Conservation (phyloP, 2,329 filamentous ascomycete species). For the Fusarium armeniacum region DNA sequence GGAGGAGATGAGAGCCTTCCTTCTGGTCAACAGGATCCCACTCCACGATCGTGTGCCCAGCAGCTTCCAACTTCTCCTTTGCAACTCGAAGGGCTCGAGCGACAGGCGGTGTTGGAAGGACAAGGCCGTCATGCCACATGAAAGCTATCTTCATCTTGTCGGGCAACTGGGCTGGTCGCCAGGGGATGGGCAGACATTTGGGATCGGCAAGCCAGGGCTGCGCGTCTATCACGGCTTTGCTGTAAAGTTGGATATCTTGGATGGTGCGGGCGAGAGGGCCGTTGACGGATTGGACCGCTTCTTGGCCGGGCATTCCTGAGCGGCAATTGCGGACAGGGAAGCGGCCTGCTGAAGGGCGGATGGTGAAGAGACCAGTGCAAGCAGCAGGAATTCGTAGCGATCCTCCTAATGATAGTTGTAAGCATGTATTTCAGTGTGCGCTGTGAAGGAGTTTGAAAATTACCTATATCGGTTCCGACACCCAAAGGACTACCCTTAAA, state of each 20-base stretch:
- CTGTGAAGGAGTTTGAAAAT: not conserved
- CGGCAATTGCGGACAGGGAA: slow-evolving; percentile 68
- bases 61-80: slow-evolving; percentile 58
- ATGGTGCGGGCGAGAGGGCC: slow-evolving; percentile 72
- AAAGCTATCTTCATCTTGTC: slow-evolving; percentile 69
- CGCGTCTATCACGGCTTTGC: slow-evolving; percentile 63
- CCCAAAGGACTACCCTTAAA: slow-evolving; percentile 72
- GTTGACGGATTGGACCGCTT: slow-evolving; percentile 74
- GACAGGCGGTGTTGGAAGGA: slow-evolving; percentile 76
- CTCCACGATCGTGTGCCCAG: slow-evolving; percentile 67
- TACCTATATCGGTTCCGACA: slow-evolving; percentile 73
- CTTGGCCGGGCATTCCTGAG: slow-evolving; percentile 74
- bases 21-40: slow-evolving; percentile 62
- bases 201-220: slow-evolving; percentile 71
- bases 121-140: slow-evolving; percentile 74
- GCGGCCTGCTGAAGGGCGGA: slow-evolving; percentile 69
- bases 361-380: slow-evolving; percentile 69
- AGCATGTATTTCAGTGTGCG: not conserved
- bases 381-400: slow-evolving; percentile 68
- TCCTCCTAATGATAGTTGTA: slow-evolving; percentile 56
- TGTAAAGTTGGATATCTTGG: slow-evolving; percentile 68
- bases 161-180: slow-evolving; percentile 58
- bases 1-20: slow-evolving; percentile 56
- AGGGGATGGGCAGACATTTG: slow-evolving; percentile 71
- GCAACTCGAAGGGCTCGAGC: slow-evolving; percentile 66